These are phyloP conservation scores for Musa acuminata DNA, from an alignment of 176 grass and related monocot species.

Conservation along the genomic window DNA sequence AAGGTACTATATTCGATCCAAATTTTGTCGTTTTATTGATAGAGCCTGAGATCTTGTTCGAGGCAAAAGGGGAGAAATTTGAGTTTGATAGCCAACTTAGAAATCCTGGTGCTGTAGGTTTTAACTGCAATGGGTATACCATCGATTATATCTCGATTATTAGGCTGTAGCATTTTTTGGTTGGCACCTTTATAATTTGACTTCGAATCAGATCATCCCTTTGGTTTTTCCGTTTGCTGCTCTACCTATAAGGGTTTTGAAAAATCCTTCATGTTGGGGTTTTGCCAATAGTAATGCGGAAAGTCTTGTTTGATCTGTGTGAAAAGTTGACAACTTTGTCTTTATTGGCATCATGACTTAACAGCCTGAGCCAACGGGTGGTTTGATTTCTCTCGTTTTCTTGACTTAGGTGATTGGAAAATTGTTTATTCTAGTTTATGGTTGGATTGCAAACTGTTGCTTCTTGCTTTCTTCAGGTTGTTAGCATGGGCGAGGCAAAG, in stretches of 20 bases:
- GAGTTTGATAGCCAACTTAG: background rate
- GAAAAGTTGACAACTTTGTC: background rate
- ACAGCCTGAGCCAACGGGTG: background rate
- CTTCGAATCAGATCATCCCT: background rate
- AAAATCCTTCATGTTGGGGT: background rate
- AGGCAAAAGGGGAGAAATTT: background rate
- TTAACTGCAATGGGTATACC: background rate
- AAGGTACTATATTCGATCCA: background rate
- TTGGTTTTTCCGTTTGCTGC: background rate
- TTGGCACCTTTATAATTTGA: background rate
- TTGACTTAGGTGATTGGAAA: background rate
- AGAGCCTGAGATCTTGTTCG: background rate
- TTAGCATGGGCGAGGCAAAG: constrained; percentile 68
- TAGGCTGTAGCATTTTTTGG: background rate
- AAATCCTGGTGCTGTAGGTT: background rate
- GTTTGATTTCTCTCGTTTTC: background rate
- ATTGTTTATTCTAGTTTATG: background rate
- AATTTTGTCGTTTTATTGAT: background rate
- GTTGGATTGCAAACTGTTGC: background rate
- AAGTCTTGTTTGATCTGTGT: background rate
- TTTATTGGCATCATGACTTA: background rate
- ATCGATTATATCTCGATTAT: background rate
- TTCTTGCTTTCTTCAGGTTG: background rate
- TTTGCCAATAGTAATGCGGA: background rate
- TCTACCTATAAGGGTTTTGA: too few relatives aligned